Percentiles rank a stretch among this genome's conserved stretches.
phyloP scores from a whole-genome alignment of 2,329 filamentous ascomycete genomes.

The Alternaria angustiovoidea region DNA sequence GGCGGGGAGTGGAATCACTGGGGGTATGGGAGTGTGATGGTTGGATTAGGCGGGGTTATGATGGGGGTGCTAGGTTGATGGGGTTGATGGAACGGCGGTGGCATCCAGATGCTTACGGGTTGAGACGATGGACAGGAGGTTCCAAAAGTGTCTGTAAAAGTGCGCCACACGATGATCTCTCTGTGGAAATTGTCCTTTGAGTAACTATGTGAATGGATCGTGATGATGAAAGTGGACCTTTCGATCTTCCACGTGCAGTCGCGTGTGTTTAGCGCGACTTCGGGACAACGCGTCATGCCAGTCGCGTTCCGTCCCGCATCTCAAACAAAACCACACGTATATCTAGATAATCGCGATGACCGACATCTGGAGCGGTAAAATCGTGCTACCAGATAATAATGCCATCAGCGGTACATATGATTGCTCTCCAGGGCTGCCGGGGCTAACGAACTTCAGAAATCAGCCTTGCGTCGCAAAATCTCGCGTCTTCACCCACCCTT shows the following conservation, averaged over 20 bases:
- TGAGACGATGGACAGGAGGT: too few relatives aligned
- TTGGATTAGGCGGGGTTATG: conserved; percentile 29
- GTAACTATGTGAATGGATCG: not conserved
- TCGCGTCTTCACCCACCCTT: conserved; percentile 26
- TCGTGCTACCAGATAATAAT: conserved; percentile 39
- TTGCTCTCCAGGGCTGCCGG: too few relatives aligned
- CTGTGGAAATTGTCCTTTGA: accelerated
- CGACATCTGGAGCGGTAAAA: conserved; percentile 47
- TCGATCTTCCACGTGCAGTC: conserved; percentile 13
- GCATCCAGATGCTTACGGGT: not conserved
- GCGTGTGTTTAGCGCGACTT: conserved; percentile 21
- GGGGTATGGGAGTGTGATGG: conserved; percentile 50
- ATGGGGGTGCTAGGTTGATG: not conserved
- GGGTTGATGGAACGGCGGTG: not conserved
- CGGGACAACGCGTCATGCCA: conserved; percentile 23
- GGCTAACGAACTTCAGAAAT: conserved; percentile 32
- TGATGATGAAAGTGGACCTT: not conserved
- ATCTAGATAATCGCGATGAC: conserved; percentile 28
- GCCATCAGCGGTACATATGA: conserved; percentile 32
- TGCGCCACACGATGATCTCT: not conserved
- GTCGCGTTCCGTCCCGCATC: conserved; percentile 2
- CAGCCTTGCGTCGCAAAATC: conserved; percentile 34
- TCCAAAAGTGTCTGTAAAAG: too few relatives aligned
- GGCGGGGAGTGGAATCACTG: conserved; percentile 60
- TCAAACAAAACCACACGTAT: not conserved